phyloP scores from a whole-genome alignment of 768 basidiomycete species.

The Psilocybe tampanensis region DNA sequence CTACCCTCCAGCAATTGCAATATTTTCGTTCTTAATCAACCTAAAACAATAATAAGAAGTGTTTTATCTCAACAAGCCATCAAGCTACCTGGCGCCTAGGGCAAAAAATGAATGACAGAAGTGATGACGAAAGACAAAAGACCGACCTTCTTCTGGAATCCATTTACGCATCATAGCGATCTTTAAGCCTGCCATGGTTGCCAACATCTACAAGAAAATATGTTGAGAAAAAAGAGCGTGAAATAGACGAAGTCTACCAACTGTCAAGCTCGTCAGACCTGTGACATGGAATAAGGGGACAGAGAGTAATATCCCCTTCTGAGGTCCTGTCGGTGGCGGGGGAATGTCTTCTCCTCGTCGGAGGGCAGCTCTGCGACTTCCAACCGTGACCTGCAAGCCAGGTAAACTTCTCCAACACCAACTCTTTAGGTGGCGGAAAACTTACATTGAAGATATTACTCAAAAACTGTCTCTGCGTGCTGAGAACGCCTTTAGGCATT shows the following conservation, averaged over 20 bases:
- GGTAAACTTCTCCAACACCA: background rate
- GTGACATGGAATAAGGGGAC: slow-evolving; percentile 74
- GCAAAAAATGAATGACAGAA: slow-evolving; percentile 10
- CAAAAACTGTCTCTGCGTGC: slow-evolving; percentile 63
- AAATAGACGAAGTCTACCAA: slow-evolving; percentile 17
- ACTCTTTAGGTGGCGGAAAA: background rate
- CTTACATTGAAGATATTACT: slow-evolving; percentile 59
- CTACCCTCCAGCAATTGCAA: slow-evolving; percentile 57
- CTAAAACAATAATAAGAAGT: slow-evolving; percentile 22
- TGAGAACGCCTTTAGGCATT: slow-evolving; percentile 65
- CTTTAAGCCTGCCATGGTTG: slow-evolving; percentile 55
- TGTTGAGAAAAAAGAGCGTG: background rate
- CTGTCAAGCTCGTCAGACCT: slow-evolving; percentile 52
- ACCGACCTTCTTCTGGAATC: slow-evolving; percentile 54
- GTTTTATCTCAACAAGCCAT: background rate
- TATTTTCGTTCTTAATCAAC: slow-evolving; percentile 54
- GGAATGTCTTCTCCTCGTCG: slow-evolving; percentile 48
- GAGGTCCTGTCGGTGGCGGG: slow-evolving; percentile 38
- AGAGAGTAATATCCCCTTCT: slow-evolving; percentile 54
- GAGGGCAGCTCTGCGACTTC: slow-evolving; percentile 44
- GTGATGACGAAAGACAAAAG: slow-evolving; percentile 7
- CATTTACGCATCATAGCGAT: slow-evolving; percentile 60
- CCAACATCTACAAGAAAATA: slow-evolving; percentile 44
- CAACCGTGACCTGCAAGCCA: slow-evolving; percentile 40
- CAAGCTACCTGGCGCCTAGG: slow-evolving; percentile 21